Conservation (phyloP, 371 early-diverging fungal species). For the Syncephalis plumigaleata region DNA sequence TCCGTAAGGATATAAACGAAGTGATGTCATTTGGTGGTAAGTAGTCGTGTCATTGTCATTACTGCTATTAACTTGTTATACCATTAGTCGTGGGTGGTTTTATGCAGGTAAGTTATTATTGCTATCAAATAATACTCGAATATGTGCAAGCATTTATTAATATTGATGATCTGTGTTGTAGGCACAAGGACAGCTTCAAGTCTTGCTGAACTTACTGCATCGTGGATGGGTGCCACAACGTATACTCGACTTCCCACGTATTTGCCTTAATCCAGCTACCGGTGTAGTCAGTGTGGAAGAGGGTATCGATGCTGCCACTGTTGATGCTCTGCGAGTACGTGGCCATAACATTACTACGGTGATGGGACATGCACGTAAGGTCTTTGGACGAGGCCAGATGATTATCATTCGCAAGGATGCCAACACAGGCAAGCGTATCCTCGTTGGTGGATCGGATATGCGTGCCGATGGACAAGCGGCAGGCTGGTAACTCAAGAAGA, state of each 20-base stretch:
- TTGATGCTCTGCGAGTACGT: conserved; percentile 22
- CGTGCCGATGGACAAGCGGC: conserved; percentile 45
- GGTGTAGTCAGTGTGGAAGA: conserved; percentile 36
- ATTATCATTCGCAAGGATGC: conserved; percentile 17
- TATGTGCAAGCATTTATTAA: not conserved
- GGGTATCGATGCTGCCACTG: conserved; percentile 20
- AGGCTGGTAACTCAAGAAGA: conserved; percentile 23
- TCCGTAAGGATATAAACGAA: conserved; percentile 18
- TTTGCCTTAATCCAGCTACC: conserved; percentile 30
- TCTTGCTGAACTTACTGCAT: conserved; percentile 44
- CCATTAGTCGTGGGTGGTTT: conserved; percentile 24
- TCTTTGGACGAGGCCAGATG: conserved; percentile 47
- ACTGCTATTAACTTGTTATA: conserved; percentile 5
- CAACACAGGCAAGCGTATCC: conserved; percentile 22
- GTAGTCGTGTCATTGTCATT: not conserved
- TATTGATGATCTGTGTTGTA: conserved; percentile 31
- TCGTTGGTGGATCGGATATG: conserved; percentile 48
- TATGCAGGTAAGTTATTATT: conserved; percentile 10
- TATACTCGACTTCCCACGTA: conserved; percentile 51
- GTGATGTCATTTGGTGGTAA: conserved; percentile 30
- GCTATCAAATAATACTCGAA: conserved; percentile 1
- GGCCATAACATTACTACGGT: conserved; percentile 38
- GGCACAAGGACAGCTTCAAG: conserved; percentile 75
- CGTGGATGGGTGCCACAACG: conserved; percentile 39
- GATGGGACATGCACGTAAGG: conserved; percentile 19